Percentiles rank a stretch among this genome's conserved stretches.
phyloP scores from a whole-genome alignment of 352 stramenopile species.

The Globisporangium yorkense region DNA sequence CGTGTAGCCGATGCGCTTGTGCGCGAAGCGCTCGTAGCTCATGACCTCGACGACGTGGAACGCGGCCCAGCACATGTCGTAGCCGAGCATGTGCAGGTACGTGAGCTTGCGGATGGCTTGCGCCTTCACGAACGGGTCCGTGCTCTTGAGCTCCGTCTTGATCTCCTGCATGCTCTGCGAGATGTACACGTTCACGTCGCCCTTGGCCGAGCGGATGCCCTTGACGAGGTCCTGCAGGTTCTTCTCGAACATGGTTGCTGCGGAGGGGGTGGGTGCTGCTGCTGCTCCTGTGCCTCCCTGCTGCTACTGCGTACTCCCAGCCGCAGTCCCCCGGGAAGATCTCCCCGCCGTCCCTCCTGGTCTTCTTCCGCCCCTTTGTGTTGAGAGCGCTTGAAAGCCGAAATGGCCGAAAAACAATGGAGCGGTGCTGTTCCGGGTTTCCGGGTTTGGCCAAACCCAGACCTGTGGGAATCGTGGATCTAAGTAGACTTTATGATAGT shows the following conservation, averaged over 20 bases:
- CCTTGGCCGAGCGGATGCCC: conserved; percentile 96
- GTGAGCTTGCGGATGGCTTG: conserved; percentile 97
- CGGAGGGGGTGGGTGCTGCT: neutral
- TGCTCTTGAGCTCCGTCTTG: conserved; percentile 96
- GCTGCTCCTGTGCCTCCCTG: no score
- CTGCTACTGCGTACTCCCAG: no score
- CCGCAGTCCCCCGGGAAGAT: neutral
- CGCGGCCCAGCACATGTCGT: conserved; percentile 97
- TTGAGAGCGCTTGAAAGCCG: no score
- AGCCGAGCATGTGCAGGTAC: conserved; percentile 97
- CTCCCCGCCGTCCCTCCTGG: no score
- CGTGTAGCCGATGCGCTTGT: conserved; percentile 97
- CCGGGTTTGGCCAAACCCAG: no score
- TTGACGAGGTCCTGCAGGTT: conserved; percentile 98
- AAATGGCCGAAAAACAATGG: no score
- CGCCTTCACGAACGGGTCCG: conserved; percentile 95
- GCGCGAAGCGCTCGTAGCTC: conserved; percentile 92
- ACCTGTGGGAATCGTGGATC: no score
- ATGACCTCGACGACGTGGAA: conserved; percentile 99
- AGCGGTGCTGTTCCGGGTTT: no score
- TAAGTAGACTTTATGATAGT: no score
- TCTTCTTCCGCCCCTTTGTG: no score
- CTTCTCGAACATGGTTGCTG: conserved; percentile 95
- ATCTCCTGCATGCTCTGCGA: conserved; percentile 96
- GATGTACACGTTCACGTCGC: conserved; percentile 96